Conservation (phyloP, 1,139 yeast species). For the Tardiomyces digboiensis region DNA sequence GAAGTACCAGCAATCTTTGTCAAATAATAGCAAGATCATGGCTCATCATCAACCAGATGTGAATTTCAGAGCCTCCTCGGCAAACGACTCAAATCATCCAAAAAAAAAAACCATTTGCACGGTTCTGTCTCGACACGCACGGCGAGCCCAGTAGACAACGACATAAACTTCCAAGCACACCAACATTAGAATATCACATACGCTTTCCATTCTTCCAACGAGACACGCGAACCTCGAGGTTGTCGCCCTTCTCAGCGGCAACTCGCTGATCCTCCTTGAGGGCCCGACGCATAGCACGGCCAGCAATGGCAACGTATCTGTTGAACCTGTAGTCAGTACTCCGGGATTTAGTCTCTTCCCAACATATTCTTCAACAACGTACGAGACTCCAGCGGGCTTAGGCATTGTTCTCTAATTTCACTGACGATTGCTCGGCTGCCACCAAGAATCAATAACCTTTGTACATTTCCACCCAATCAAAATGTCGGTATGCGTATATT, state of each 20-base stretch:
- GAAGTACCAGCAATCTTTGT: too few relatives aligned
- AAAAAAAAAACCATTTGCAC: too few relatives aligned
- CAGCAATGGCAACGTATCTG: conserved; percentile 88
- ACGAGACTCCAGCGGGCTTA: conserved; percentile 26
- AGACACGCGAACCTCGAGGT: conserved; percentile 67
- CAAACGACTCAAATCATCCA: too few relatives aligned
- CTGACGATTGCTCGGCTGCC: neutral
- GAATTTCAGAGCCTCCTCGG: neutral
- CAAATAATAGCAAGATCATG: too few relatives aligned
- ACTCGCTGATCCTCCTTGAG: conserved; percentile 82
- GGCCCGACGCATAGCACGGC: conserved; percentile 80
- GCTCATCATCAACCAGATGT: too few relatives aligned
- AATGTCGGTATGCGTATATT: too few relatives aligned
- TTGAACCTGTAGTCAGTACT: conserved; percentile 53
- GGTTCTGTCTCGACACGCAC: too few relatives aligned
- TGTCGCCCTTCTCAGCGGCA: conserved; percentile 65
- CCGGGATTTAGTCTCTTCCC: neutral
- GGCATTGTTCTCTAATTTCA: conserved; percentile 2
- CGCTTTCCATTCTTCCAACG: conserved; percentile 61
- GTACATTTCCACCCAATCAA: neutral
- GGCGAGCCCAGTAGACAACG: too few relatives aligned
- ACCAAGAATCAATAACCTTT: too few relatives aligned
- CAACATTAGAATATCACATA: too few relatives aligned
- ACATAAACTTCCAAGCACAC: too few relatives aligned
- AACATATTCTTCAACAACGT: conserved; percentile 8